Conservation (phyloP, 306 rosid genomes). For the Rosa rugosa region DNA sequence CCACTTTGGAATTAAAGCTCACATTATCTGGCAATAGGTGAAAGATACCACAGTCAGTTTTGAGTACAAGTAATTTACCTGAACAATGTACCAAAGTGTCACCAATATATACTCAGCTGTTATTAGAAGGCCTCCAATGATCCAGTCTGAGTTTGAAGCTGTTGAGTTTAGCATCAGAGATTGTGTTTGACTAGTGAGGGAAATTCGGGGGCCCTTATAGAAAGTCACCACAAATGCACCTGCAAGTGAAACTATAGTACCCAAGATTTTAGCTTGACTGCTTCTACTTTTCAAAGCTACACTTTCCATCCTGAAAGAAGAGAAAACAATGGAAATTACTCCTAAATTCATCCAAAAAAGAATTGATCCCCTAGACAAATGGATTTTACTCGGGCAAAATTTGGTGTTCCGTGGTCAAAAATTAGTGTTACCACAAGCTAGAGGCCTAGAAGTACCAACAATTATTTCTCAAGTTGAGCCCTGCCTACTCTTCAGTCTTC, state of each 20-base stretch:
- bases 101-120: slow-evolving; percentile 63
- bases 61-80: slow-evolving; percentile 38
- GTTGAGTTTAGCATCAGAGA: slow-evolving; percentile 25
- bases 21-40: not conserved
- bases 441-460: not conserved
- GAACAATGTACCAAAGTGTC: slow-evolving; percentile 72
- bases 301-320: slow-evolving; percentile 66
- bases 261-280: slow-evolving; percentile 74
- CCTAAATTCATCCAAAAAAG: not conserved
- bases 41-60: not conserved
- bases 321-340: not conserved
- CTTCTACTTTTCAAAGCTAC: slow-evolving; percentile 49
- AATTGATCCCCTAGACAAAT: slow-evolving; percentile 38
- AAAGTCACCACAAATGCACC: slow-evolving; percentile 51
- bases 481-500: not conserved
- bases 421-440: not conserved
- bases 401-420: not conserved
- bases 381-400: slow-evolving; percentile 31
- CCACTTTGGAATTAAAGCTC: not conserved
- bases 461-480: slow-evolving; percentile 4
- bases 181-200: slow-evolving; percentile 16
- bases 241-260: slow-evolving; percentile 73
- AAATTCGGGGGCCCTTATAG: slow-evolving; percentile 70
- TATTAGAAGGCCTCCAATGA: slow-evolving; percentile 69
- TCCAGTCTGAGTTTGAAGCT: slow-evolving; percentile 50